Conservation (phyloP, 1,284 basidiomycete genomes). For the Mixia osmundae region DNA sequence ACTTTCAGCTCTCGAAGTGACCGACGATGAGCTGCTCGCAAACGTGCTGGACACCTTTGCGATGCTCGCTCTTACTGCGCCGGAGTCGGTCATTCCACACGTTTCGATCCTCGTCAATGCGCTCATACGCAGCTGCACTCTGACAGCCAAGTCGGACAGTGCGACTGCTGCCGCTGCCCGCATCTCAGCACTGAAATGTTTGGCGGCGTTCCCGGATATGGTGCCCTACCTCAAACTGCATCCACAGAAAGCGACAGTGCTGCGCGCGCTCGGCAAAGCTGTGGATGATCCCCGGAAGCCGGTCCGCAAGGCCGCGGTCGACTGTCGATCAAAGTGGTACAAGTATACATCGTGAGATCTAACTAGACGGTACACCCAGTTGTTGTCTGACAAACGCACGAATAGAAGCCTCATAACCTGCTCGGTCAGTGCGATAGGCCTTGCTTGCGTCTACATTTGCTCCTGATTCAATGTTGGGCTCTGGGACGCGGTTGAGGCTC, state of each 20-base stretch:
- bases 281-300: conserved; percentile 62
- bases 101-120: conserved; percentile 41
- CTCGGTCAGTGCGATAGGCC: conserved; percentile 63
- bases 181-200: conserved; percentile 43
- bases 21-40: conserved; percentile 43
- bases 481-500: conserved; percentile 23
- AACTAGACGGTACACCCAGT: conserved; percentile 22
- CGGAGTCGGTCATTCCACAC: conserved; percentile 37
- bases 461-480: conserved; percentile 96
- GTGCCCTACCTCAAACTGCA: conserved; percentile 58
- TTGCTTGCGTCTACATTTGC: conserved; percentile 79
- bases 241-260: conserved; percentile 41
- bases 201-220: conserved; percentile 43
- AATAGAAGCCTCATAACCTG: conserved; percentile 29
- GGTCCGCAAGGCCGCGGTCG: conserved; percentile 66
- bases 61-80: conserved; percentile 36
- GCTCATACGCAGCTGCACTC: conserved; percentile 36
- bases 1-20: conserved; percentile 54
- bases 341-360: background rate
- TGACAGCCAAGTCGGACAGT: conserved; percentile 3
- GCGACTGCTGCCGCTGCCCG: conserved; percentile 26
- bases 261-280: conserved; percentile 44
- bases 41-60: conserved; percentile 61
- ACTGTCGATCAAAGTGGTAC: conserved; percentile 36
- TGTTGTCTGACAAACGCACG: conserved; percentile 26